Evolutionary conservation across 1,284 basidiomycete genomes (phyloP).

Genomic region (Trametes hirsuta): DNA sequence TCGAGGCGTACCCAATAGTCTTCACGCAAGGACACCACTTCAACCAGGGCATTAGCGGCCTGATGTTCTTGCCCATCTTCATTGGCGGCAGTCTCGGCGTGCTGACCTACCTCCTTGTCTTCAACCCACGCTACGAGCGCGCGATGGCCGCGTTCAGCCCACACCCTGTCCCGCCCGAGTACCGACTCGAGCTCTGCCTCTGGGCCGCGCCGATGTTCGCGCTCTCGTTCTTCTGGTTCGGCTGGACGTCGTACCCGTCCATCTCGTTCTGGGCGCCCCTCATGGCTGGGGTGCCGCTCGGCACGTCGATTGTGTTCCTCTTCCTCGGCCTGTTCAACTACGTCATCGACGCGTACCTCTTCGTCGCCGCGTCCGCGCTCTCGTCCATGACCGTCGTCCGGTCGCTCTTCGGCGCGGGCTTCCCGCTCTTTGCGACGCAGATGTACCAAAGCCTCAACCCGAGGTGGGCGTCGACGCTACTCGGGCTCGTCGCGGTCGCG

Average conservation of each 20-base stretch:
- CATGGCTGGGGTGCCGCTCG: slow-evolving; percentile 33
- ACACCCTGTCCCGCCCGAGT: slow-evolving; percentile 48
- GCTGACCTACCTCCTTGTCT: slow-evolving; percentile 32
- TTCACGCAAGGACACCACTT: slow-evolving; percentile 40
- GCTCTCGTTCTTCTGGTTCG: slow-evolving; percentile 48
- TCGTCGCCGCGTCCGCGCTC: slow-evolving; percentile 43
- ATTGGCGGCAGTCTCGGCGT: slow-evolving; percentile 37
- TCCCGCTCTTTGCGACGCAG: slow-evolving; percentile 42
- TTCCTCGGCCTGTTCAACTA: slow-evolving; percentile 42
- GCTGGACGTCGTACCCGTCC: slow-evolving; percentile 45
- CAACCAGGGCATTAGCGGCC: slow-evolving; percentile 43
- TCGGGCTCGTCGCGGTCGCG: slow-evolving; percentile 35
- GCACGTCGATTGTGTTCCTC: slow-evolving; percentile 35
- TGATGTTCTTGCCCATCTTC: slow-evolving; percentile 52
- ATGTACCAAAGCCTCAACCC: slow-evolving; percentile 40
- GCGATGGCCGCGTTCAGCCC: slow-evolving; percentile 40
- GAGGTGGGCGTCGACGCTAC: slow-evolving; percentile 39
- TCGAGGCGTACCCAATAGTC: slow-evolving; percentile 41
- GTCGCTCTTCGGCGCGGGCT: slow-evolving; percentile 40
- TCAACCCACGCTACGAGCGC: slow-evolving; percentile 37
- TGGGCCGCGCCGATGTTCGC: slow-evolving; percentile 46
- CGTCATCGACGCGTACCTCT: slow-evolving; percentile 43
- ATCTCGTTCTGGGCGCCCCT: slow-evolving; percentile 39
- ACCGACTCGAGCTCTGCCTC: slow-evolving; percentile 47
- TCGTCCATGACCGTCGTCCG: slow-evolving; percentile 42